Percentiles rank a stretch among this genome's conserved stretches.
phyloP scores from a whole-genome alignment of 2,329 filamentous ascomycete species.

The Raffaelea albimanens region DNA sequence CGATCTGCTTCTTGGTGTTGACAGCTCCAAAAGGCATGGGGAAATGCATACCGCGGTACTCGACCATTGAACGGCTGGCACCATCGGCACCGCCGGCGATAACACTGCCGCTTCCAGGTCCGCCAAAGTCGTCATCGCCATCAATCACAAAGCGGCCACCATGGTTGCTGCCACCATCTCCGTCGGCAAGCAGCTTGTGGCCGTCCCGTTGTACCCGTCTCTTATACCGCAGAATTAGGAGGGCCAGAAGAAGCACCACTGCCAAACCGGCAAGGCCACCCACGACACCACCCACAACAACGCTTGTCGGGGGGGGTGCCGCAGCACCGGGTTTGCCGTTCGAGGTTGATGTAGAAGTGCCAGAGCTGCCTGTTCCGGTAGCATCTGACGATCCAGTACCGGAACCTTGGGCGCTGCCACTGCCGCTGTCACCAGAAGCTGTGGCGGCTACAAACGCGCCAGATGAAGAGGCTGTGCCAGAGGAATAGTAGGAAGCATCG shows the following conservation, averaged over 20 bases:
- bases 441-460: constrained; percentile 10
- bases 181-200: constrained; percentile 33
- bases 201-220: constrained; percentile 26
- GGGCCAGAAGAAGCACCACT: constrained; percentile 42
- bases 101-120: constrained; percentile 15
- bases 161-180: constrained; percentile 15
- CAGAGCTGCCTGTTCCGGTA: constrained; percentile 13
- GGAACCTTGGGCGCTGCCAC: constrained; percentile 1
- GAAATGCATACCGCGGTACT: constrained; percentile 31
- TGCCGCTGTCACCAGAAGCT: not conserved
- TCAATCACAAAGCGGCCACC: constrained; percentile 2
- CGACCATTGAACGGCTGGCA: too few species aligned
- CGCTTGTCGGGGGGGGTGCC: constrained; percentile 18
- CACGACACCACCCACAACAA: constrained; percentile 46
- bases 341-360: constrained; percentile 16
- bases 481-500: constrained; percentile 10
- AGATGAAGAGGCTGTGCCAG: constrained; percentile 18
- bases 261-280: constrained; percentile 50
- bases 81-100: constrained; percentile 12
- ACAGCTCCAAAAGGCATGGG: constrained; percentile 38
- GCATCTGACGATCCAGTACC: constrained; percentile 7
- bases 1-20: constrained; percentile 25
- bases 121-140: constrained; percentile 14
- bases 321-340: constrained; percentile 15
- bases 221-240: constrained; percentile 47